phyloP scores from a whole-genome alignment of 2,329 filamentous ascomycete genomes.

The Sodiomyces alkalinus region DNA sequence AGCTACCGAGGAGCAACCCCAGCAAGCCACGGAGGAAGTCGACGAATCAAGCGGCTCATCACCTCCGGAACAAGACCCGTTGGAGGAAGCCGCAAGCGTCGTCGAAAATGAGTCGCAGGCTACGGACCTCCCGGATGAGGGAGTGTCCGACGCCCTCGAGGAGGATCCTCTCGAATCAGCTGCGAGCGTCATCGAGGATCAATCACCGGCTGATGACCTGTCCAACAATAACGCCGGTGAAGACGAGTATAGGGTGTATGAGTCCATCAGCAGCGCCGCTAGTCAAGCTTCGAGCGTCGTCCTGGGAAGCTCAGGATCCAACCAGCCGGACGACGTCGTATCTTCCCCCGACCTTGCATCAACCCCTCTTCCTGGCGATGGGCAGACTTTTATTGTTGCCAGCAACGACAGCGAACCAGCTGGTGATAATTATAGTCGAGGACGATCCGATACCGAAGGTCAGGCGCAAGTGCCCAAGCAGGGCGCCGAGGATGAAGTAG shows the following conservation, averaged over 20 bases:
- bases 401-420: conserved; percentile 10
- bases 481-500: conserved; percentile 3
- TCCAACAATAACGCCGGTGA: background rate
- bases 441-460: too few relatives aligned
- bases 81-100: conserved; percentile 5
- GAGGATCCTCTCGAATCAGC: conserved; percentile 8
- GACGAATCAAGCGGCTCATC: too few relatives aligned
- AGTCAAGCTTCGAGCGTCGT: conserved; percentile 1
- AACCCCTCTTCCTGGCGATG: conserved; percentile 6
- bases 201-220: conserved; percentile 5
- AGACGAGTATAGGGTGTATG: too few relatives aligned
- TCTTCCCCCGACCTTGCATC: conserved; percentile 7
- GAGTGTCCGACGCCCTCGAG: conserved; percentile 4
- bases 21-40: background rate
- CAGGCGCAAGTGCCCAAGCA: conserved; percentile 2
- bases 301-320: conserved; percentile 9
- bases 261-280: conserved; percentile 3
- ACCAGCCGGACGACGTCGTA: conserved; percentile 1
- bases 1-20: conserved; percentile 7
- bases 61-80: conserved; percentile 6
- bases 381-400: conserved; percentile 7
- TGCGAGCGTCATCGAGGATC: conserved; percentile 5
- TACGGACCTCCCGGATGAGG: conserved; percentile 2
- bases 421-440: conserved; percentile 5
- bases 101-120: conserved; percentile 6